A percentile compares a stretch with the other conserved stretches of the same genome.
These are phyloP conservation scores for Hygrocybe coccinea DNA, from an alignment of 768 basidiomycete species.

Conservation along the genomic window DNA sequence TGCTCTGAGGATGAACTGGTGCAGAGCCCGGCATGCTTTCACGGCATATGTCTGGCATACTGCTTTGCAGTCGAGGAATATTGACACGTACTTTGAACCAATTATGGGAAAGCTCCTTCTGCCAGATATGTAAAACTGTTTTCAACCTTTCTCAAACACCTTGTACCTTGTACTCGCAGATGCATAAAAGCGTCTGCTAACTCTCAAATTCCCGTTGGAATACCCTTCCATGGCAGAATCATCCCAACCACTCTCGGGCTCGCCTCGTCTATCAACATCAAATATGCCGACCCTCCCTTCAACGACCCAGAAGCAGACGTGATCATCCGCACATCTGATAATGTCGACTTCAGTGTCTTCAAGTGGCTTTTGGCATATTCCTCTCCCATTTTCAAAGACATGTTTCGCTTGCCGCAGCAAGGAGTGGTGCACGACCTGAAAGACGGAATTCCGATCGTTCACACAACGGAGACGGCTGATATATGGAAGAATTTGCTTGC, in stretches of 20 bases:
- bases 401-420: constrained; percentile 24
- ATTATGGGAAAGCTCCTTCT: no score
- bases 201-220: no score
- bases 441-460: background rate
- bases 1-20: no score
- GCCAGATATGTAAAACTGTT: no score
- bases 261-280: background rate
- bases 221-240: no score
- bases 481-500: background rate
- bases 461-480: background rate
- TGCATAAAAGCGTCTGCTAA: no score
- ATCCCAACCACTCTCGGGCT: no score
- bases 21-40: no score
- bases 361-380: constrained; percentile 24
- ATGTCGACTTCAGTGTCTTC: constrained; percentile 27
- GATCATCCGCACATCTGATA: constrained; percentile 26
- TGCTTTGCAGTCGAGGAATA: no score
- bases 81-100: no score
- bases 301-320: constrained; percentile 21
- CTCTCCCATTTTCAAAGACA: constrained; percentile 30
- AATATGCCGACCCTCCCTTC: constrained; percentile 6
- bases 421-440: background rate
- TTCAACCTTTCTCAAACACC: no score
- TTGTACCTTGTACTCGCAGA: background rate
- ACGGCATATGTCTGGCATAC: no score